These are phyloP conservation scores for Keithomyces neogunnii DNA, from an alignment of 2,329 filamentous ascomycete species.

Conservation along the genomic window DNA sequence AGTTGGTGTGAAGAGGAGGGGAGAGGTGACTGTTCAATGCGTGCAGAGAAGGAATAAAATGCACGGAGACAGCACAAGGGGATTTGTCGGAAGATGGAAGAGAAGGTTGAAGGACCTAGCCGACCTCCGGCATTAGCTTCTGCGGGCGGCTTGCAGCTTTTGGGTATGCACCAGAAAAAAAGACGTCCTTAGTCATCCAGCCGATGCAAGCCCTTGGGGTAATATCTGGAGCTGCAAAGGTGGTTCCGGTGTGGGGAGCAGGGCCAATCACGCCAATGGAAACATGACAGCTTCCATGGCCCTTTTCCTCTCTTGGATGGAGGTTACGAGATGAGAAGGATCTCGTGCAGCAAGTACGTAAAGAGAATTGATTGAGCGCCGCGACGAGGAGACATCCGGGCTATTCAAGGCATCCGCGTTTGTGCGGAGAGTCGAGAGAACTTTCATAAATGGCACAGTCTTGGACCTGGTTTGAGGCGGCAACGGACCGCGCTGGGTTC, in stretches of 20 bases:
- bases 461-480: background rate
- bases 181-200: constrained; percentile 1
- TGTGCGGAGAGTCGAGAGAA: no score
- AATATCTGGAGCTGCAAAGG: no score
- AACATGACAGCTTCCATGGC: constrained; percentile 1
- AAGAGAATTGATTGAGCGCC: constrained; percentile 1
- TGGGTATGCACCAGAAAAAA: no score
- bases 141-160: background rate
- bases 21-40: no score
- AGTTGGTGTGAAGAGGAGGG: no score
- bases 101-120: background rate
- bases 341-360: background rate
- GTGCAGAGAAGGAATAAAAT: background rate
- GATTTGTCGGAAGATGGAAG: background rate
- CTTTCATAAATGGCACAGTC: no score
- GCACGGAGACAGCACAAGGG: background rate
- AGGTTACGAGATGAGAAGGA: background rate
- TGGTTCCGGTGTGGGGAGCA: background rate
- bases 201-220: background rate
- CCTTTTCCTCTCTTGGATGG: constrained; percentile 3
- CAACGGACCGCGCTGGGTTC: background rate
- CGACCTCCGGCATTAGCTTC: background rate
- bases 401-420: background rate
- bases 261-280: constrained; percentile 6
- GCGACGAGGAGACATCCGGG: no score